These are phyloP conservation scores for Stagonosporopsis cucurbitacearum DNA, from an alignment of 2,329 filamentous ascomycete species.

Conservation along the genomic window DNA sequence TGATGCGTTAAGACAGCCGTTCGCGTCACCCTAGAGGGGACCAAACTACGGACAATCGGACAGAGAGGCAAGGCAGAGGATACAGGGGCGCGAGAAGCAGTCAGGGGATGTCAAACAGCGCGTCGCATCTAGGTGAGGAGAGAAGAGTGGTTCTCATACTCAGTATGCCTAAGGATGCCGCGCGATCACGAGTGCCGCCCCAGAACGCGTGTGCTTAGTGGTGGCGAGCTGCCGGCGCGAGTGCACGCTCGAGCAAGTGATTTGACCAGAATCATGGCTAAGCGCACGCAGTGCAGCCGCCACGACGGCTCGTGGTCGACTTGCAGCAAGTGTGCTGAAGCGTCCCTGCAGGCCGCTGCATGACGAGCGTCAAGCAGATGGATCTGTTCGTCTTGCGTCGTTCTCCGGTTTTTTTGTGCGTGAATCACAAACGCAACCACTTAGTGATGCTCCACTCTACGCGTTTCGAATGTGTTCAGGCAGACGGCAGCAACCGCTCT, in stretches of 20 bases:
- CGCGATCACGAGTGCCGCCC: constrained; percentile 29
- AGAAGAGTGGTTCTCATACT: constrained; percentile 15
- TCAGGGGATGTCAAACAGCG: constrained; percentile 19
- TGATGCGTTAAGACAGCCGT: constrained; percentile 13
- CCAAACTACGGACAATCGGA: constrained; percentile 9
- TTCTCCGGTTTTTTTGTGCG: constrained; percentile 2
- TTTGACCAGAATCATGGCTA: constrained; percentile 17
- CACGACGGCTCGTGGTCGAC: constrained; percentile 21
- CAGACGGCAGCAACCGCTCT: background rate
- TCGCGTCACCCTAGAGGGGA: constrained; percentile 16
- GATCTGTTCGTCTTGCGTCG: background rate
- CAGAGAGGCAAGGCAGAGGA: constrained; percentile 9
- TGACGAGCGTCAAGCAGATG: constrained; percentile 15
- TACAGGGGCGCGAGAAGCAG: constrained; percentile 8
- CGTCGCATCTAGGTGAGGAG: constrained; percentile 26
- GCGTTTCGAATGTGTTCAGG: constrained; percentile 7
- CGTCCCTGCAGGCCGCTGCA: constrained; percentile 15
- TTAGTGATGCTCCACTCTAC: constrained; percentile 13
- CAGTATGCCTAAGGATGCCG: constrained; percentile 26
- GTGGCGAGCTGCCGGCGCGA: constrained; percentile 18
- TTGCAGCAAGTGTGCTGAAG: constrained; percentile 15
- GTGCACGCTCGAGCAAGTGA: constrained; percentile 20
- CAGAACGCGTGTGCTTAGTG: constrained; percentile 28
- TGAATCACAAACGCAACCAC: constrained; percentile 5
- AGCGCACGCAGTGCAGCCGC: constrained; percentile 28